These are phyloP conservation scores for Tubosaeta brunneosetosa DNA, from an alignment of 768 basidiomycete genomes.

Conservation along the genomic window DNA sequence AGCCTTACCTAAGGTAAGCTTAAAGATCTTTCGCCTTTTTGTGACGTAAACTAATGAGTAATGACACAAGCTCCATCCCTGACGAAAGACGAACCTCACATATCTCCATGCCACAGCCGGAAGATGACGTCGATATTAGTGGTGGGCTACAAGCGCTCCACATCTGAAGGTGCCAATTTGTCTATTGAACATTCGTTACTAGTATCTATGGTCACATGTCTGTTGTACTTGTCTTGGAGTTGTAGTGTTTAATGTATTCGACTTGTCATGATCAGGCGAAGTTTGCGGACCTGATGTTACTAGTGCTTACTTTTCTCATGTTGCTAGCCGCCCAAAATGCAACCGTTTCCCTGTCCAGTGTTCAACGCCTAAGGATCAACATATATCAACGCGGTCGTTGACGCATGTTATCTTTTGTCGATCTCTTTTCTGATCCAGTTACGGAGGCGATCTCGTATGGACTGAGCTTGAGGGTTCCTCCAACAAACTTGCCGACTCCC, in stretches of 20 bases:
- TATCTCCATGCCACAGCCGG: conserved; percentile 10
- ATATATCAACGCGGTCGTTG: conserved; percentile 4
- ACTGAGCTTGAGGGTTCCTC: conserved; percentile 64
- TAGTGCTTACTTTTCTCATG: background rate
- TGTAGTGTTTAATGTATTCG: conserved; percentile 2
- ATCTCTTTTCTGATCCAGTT: conserved; percentile 18
- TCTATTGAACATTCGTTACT: background rate
- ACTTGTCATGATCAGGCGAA: too few relatives aligned
- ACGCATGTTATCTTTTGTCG: background rate
- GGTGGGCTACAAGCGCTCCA: conserved; percentile 19
- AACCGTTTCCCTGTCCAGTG: background rate
- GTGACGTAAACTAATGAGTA: conserved; percentile 5
- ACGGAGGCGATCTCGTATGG: conserved; percentile 51
- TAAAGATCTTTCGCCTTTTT: background rate
- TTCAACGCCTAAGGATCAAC: background rate
- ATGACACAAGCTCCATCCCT: conserved; percentile 12
- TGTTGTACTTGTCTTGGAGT: background rate
- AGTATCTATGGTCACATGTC: conserved; percentile 1
- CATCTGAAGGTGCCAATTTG: conserved; percentile 15
- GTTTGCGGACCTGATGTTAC: too few relatives aligned
- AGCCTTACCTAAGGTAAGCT: conserved; percentile 18
- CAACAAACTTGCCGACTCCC: conserved; percentile 74
- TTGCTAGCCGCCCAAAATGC: background rate
- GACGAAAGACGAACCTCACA: conserved; percentile 26
- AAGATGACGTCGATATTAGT: conserved; percentile 23